Base-by-base conservation (phyloP, 2,329 filamentous ascomycete species). In the Ophiostoma ulmi region DNA sequence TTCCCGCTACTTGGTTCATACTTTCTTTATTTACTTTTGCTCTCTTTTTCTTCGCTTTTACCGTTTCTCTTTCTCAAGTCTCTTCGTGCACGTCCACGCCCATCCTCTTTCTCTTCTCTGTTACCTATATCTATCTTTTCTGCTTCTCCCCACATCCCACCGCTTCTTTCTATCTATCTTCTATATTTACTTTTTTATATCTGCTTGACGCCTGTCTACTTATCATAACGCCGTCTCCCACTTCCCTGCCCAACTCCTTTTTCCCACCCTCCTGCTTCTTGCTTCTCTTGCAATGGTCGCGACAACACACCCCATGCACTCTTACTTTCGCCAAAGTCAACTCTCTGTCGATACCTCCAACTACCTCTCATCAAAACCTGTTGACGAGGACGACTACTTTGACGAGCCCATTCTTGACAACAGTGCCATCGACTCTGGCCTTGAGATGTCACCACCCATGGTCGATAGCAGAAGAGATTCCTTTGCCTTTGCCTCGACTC, bases 401-500 rank as follows among this genome's bases (percentile, higher is more conserved):
- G 87, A 89, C 81, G 87, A 89, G 71, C 82, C 81, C 78, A 84
- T 87, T 76, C 81, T 89, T 74, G 87, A 89, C 75, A 84, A 86
- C 77, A 85, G 80, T 78, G 82, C 81, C 68, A 78, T 89, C 74
- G 87, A 89, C 79, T 88, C 87, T 7, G 85, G 84, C 69, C 79
- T 89, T 70, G 87, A 89, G 75, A 84, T 89, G 80, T 89, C 87
- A 69, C 87, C 87, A 55, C 83, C 83, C 75, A 87, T 89, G 85
- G 82, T 82, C 74, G 84, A 84, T 76, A 88, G 86, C 82, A 83
- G 87, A 75, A 83, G 87, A 78, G 87, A 89, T 73, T 90, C 88
- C 1, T 89, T 89, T 77, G 85, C 84, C 73, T 83, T 88, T 67
- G 82, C 84, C 70, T 80, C 83, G 20, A 80, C 86, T 72, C 81